phyloP scores from a whole-genome alignment of 2,329 filamentous ascomycete genomes.

The Exophiala sideris region DNA sequence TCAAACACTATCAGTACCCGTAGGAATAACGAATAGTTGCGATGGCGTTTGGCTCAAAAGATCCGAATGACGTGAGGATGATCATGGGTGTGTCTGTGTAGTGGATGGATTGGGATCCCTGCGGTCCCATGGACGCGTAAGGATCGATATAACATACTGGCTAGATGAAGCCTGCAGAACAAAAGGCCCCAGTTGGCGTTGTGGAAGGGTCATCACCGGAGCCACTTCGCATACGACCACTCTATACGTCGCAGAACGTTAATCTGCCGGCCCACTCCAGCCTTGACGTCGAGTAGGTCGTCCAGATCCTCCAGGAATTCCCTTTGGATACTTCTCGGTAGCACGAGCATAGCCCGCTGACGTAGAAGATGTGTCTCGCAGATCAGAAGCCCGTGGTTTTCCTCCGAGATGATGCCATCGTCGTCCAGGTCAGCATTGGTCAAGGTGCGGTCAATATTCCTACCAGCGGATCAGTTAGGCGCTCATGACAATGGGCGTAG shows the following conservation, averaged over 20 bases:
- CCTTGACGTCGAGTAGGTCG: slow-evolving; percentile 76
- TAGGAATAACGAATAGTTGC: too few relatives aligned
- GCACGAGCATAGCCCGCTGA: slow-evolving; percentile 61
- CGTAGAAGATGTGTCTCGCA: slow-evolving; percentile 86
- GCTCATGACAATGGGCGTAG: background rate
- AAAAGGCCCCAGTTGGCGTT: too few relatives aligned
- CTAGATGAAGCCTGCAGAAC: too few relatives aligned
- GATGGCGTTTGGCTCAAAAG: too few relatives aligned
- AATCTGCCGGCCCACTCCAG: slow-evolving; percentile 72
- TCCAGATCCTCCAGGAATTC: slow-evolving; percentile 88
- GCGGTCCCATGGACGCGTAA: too few relatives aligned
- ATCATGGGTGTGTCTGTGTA: too few relatives aligned
- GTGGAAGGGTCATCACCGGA: slow-evolving; percentile 32
- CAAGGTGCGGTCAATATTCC: slow-evolving; percentile 79
- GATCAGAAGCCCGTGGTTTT: slow-evolving; percentile 84
- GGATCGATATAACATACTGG: too few relatives aligned
- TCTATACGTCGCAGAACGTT: slow-evolving; percentile 77
- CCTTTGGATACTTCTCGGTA: slow-evolving; percentile 71
- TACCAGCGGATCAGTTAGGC: slow-evolving; percentile 26
- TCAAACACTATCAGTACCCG: too few relatives aligned
- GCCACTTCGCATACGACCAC: slow-evolving; percentile 85
- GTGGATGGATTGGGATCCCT: too few relatives aligned
- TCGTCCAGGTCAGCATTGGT: slow-evolving; percentile 66
- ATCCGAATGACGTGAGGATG: too few relatives aligned
- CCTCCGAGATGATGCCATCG: slow-evolving; percentile 77